A percentile compares a stretch with the other conserved stretches of the same genome.
phyloP scores from a whole-genome alignment of 2,329 filamentous ascomycete genomes.

The Diaporthe sp. region DNA sequence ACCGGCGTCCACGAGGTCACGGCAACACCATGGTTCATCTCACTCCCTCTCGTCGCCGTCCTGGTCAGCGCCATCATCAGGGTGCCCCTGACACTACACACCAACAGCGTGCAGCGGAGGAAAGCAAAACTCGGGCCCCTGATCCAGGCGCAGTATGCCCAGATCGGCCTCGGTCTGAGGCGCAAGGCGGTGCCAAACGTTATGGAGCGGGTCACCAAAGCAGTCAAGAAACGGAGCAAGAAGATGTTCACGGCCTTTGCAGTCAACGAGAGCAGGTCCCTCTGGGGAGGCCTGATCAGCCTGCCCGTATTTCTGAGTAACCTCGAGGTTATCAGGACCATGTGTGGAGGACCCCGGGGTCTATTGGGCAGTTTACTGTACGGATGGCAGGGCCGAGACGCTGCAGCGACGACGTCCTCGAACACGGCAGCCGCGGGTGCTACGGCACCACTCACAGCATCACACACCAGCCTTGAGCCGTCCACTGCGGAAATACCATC shows the following conservation, averaged over 20 bases:
- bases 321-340: constrained; percentile 63
- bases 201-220: constrained; percentile 46
- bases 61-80: constrained; percentile 59
- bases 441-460: neutral
- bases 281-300: constrained; percentile 53
- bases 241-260: constrained; percentile 34
- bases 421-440: constrained; percentile 5
- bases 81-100: constrained; percentile 60
- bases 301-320: constrained; percentile 64
- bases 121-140: constrained; percentile 49
- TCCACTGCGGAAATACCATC: neutral
- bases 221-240: constrained; percentile 42
- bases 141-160: constrained; percentile 50
- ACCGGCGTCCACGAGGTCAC: constrained; percentile 56
- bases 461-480: constrained; percentile 29
- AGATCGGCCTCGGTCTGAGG: constrained; percentile 41
- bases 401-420: constrained; percentile 3
- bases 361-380: constrained; percentile 50
- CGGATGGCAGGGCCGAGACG: constrained; percentile 31
- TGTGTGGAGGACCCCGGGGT: constrained; percentile 56
- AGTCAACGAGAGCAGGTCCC: constrained; percentile 27
- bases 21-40: constrained; percentile 65
- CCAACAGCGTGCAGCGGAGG: constrained; percentile 46
- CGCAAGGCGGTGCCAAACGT: constrained; percentile 37
- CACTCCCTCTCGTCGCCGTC: constrained; percentile 65